phyloP scores from a whole-genome alignment of 495 filamentous ascomycete genomes.

The Amniculicola lignicola region DNA sequence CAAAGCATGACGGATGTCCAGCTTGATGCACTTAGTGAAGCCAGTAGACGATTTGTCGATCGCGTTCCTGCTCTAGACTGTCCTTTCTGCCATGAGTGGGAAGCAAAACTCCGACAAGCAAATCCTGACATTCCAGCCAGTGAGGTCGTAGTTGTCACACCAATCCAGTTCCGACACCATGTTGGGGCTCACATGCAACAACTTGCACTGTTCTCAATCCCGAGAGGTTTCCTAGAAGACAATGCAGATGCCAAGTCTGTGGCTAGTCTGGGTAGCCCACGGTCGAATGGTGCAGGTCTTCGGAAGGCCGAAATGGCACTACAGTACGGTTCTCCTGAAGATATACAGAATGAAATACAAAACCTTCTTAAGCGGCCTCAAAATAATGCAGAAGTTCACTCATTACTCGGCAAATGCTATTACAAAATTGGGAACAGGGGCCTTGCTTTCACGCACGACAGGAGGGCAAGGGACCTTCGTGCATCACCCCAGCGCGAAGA shows the following conservation, averaged over 20 bases:
- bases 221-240: slow-evolving; percentile 8
- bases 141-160: slow-evolving; percentile 13
- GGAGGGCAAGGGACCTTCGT: no score
- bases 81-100: slow-evolving; percentile 14
- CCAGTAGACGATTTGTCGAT: not conserved
- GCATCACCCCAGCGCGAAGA: no score
- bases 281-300: not conserved
- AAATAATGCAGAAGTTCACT: no score
- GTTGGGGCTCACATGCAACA: slow-evolving; percentile 25
- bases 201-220: slow-evolving; percentile 24
- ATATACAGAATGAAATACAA: no score
- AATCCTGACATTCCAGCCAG: slow-evolving; percentile 5
- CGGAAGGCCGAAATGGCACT: no score
- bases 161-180: slow-evolving; percentile 17
- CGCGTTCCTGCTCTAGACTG: slow-evolving; percentile 6
- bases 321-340: no score
- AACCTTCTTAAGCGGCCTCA: no score
- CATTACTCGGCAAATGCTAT: no score
- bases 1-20: not conserved
- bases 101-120: not conserved
- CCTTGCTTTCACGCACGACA: no score
- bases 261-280: not conserved
- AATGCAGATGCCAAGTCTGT: not conserved
- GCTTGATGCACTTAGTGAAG: slow-evolving; percentile 1
- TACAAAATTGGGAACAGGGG: no score